phyloP scores from a whole-genome alignment of 352 stramenopile species.

The Thraustochytrium sp. region DNA sequence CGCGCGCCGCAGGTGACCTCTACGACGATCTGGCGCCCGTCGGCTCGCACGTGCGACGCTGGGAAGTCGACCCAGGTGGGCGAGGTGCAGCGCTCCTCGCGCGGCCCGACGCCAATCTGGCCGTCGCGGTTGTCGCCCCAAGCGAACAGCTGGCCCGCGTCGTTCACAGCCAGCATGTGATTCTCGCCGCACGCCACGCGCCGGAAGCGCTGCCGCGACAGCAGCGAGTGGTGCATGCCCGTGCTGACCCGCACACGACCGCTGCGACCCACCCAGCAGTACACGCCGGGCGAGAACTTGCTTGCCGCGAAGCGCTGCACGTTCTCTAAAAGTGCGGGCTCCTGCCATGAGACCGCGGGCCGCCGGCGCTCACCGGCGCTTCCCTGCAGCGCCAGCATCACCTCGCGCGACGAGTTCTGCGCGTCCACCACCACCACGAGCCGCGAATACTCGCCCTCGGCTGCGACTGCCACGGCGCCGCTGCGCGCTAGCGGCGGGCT shows the following conservation, averaged over 20 bases:
- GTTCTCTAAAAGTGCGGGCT: neutral
- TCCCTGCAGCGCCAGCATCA: conserved; percentile 10
- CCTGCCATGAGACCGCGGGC: neutral
- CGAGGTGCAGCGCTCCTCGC: neutral
- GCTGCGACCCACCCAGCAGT: neutral
- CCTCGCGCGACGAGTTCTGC: conserved; percentile 9
- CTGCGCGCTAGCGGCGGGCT: neutral
- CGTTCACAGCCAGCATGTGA: conserved; percentile 38
- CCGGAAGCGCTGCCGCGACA: conserved; percentile 5
- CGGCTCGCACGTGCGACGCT: neutral
- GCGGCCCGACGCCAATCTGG: conserved; percentile 43
- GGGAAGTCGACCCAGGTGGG: neutral
- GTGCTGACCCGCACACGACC: conserved; percentile 21
- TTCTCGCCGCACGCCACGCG: neutral
- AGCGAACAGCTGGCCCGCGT: conserved; percentile 31
- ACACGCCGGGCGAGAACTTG: conserved; percentile 13
- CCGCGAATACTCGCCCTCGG: neutral
- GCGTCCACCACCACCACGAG: neutral
- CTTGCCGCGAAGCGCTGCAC: neutral
- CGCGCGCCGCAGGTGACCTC: conserved; percentile 21
- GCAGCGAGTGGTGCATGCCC: conserved; percentile 34
- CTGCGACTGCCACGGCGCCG: too few relatives aligned
- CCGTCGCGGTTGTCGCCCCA: conserved; percentile 50
- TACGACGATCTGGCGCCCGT: neutral
- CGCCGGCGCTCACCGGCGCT: neutral